Conservation (phyloP, 2,329 filamentous ascomycete species). For the Colletotrichum truncatum region DNA sequence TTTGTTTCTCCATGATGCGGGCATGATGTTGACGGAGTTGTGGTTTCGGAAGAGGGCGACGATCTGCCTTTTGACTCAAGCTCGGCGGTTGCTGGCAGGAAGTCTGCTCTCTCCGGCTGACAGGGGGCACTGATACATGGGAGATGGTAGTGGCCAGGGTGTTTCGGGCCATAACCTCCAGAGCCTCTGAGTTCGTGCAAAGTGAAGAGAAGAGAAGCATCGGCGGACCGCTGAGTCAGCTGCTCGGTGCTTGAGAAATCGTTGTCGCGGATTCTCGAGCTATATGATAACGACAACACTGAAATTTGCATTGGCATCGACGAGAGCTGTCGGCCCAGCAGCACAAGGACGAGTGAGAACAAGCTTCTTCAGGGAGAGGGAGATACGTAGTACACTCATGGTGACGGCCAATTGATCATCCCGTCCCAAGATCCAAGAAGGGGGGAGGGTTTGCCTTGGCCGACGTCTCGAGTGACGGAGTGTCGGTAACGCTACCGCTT, state of each 20-base stretch:
- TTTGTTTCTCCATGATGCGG: constrained; percentile 11
- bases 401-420: neutral
- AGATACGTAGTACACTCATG: neutral
- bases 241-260: neutral
- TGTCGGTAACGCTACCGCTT: neutral
- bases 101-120: neutral
- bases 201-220: constrained; percentile 5
- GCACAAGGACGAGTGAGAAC: no score
- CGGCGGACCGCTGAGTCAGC: constrained; percentile 11
- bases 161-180: neutral
- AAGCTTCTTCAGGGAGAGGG: neutral
- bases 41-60: constrained; percentile 10
- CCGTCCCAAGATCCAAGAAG: neutral
- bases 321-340: no score
- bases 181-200: neutral
- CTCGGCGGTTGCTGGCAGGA: neutral
- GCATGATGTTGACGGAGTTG: neutral
- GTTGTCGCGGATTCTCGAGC: neutral
- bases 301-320: no score
- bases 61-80: neutral
- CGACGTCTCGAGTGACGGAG: neutral
- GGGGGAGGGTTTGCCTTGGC: neutral
- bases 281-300: no score
- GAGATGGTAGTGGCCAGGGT: neutral
- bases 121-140: neutral